Evolutionary conservation across 2,329 filamentous ascomycete genomes (phyloP), one percentile per base, ranked within the genome.

Genomic region (Botrytis galanthina): DNA sequence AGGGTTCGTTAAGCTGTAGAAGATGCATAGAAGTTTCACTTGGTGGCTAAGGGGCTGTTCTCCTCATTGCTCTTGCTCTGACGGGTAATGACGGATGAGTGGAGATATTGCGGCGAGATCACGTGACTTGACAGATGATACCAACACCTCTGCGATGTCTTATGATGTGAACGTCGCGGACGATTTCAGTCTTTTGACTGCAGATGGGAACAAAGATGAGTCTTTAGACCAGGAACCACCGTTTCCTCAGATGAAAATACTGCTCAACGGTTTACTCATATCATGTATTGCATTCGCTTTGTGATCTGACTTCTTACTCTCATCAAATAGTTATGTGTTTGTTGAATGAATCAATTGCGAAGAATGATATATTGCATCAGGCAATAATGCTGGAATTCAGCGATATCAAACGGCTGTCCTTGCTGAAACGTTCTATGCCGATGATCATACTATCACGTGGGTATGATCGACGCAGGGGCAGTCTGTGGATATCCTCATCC

Each of bases 71-170:
- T 57, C 14, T 29, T 57, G n/a, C 51, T 54, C 14, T 18, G 51
- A 9, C n/a, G n/a, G 51, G n/a, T 29, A 18, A 16, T 29, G n/a
- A 16, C 6, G 14, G 16, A 18, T 16, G 51, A 29, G 4, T 6
- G 51, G 51, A n/a, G 6, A 57, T 29, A 29, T 29, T 29, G 26
- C 5, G n/a, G 51, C 5, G 1, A 1, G 0, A 3, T 29, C 1
- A 12, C 29, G 14, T 18, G 14, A 57, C n/a, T 6, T 9, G 3
- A 18, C 8, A 3, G 0, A 32, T 29, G 0, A 3, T 16, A n/a
- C 51, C 18, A 0, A 8, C 26, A 29, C 51, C 22, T 51, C 26
- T 54, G 48, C 26, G 48, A 7, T n/a, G 16, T n/a, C 2, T 16
- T 16, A 14, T 6, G 48, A 51, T 51, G 3, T n/a, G 20, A 7